These are phyloP conservation scores for Psilocybe subaeruginosa DNA, from an alignment of 768 basidiomycete species.

Conservation along the genomic window DNA sequence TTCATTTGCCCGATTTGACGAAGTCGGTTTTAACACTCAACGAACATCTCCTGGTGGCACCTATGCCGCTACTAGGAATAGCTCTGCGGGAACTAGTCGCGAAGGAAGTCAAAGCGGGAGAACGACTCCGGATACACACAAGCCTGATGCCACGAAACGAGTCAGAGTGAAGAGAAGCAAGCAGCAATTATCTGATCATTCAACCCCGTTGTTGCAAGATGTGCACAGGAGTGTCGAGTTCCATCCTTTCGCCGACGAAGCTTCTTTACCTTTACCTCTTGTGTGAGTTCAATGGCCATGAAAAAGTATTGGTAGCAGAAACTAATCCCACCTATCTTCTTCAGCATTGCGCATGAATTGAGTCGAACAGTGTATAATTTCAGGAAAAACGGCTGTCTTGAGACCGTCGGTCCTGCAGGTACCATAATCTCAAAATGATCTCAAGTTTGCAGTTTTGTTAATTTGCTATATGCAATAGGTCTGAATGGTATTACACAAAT, in stretches of 20 bases:
- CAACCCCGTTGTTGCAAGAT: constrained; percentile 66
- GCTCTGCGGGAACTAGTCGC: constrained; percentile 26
- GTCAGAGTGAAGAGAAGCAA: constrained; percentile 75
- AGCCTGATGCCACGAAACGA: constrained; percentile 64
- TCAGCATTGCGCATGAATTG: constrained; percentile 83
- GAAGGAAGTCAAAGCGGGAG: constrained; percentile 37
- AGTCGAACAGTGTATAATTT: constrained; percentile 70
- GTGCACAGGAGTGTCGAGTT: constrained; percentile 63
- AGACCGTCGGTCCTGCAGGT: constrained; percentile 91
- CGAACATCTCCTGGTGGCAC: constrained; percentile 31
- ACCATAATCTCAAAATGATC: constrained; percentile 17
- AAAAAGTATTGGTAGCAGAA: background rate
- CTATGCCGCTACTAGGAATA: constrained; percentile 45
- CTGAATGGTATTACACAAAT: constrained; percentile 76
- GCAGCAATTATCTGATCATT: constrained; percentile 45
- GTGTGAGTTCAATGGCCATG: constrained; percentile 45
- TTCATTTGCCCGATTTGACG: constrained; percentile 54
- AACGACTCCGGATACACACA: constrained; percentile 35
- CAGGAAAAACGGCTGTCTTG: constrained; percentile 79
- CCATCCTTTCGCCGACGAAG: constrained; percentile 55
- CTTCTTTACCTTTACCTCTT: constrained; percentile 81
- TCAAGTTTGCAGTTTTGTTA: background rate
- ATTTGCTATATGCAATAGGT: constrained; percentile 40
- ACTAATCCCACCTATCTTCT: background rate
- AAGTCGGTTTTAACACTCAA: constrained; percentile 40